Evolutionary conservation across 768 basidiomycete species (phyloP), one percentile per base, ranked within the genome.

Genomic region (Chiua virens): DNA sequence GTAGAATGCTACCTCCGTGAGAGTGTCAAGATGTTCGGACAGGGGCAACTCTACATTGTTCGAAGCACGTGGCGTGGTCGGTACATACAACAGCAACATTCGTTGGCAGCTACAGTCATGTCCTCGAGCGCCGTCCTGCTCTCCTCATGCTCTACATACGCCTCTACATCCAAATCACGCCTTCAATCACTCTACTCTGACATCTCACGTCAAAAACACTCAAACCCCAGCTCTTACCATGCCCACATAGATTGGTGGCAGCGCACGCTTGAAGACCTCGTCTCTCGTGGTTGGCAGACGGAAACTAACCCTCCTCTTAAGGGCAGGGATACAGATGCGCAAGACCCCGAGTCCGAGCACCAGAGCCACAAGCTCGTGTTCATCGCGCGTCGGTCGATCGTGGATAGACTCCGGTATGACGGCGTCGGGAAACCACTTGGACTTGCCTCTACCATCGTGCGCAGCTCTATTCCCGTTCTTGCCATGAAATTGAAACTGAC

Each of bases 221-320:
- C 91, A 1, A 95, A 98, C 66, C 88, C 92, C 0, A 79, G 86
- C 2, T 85, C 90, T 5, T 97, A 86, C 66, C 71, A 81, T 43
- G 82, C 90, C 11, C 89, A 90, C 62, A 73, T 92, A 27, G 82
- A 86, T 47, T 98, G 94, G 94, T 98, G 95, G 95, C 81, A 79
- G 30, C 71, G 73, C 40, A 80, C 83, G 0, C 74, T 93, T 9
- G 80, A 87, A 58, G 73, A 73, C 15, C 63, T 87, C 35, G 80
- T 86, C n/a, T 64, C 74, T 47, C 74, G 72, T 22, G 87, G 87
- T 1, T 70, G 82, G 61, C 83, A 87, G 53, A 63, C 45, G 38
- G 62, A 48, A 10, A 59, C 50, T 11, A 60, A 59, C 20, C 50
- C 27, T 35, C 11, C 36, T 20, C 36, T 3, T 20, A 57, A 61